phyloP scores from a whole-genome alignment of 345 rosid genomes.

The Viola odorata region DNA sequence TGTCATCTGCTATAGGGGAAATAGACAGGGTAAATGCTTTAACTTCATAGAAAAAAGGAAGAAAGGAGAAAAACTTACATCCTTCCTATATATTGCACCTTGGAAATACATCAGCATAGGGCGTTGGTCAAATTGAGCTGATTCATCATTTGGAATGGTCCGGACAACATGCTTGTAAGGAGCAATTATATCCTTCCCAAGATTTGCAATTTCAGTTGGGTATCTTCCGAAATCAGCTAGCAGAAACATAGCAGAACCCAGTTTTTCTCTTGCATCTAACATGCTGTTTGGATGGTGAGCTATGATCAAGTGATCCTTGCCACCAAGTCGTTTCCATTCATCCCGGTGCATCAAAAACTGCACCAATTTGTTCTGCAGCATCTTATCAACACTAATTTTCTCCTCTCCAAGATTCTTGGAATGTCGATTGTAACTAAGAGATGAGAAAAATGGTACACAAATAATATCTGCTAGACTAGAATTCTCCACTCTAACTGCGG shows the following conservation, averaged over 20 bases:
- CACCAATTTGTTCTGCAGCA: conserved; percentile 62
- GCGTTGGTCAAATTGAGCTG: conserved; percentile 60
- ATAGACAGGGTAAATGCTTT: conserved; percentile 1
- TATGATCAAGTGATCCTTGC: conserved; percentile 26
- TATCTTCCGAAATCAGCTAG: conserved; percentile 96
- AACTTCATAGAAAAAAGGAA: neutral
- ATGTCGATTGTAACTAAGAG: conserved; percentile 69
- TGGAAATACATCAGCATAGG: conserved; percentile 67
- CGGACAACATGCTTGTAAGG: conserved; percentile 82
- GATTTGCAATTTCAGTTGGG: conserved; percentile 57
- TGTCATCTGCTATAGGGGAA: too few species aligned
- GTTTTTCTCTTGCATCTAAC: conserved; percentile 24
- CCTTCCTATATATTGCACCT: conserved; percentile 92
- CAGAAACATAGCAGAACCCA: conserved; percentile 83
- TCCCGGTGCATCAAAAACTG: conserved; percentile 13
- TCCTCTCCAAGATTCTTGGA: conserved; percentile 57
- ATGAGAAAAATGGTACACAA: conserved; percentile 80
- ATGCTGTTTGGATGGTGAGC: conserved; percentile 85
- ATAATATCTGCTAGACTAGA: conserved; percentile 61
- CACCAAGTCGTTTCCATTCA: conserved; percentile 24
- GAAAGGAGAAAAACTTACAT: conserved; percentile 47
- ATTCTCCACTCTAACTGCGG: conserved; percentile 51
- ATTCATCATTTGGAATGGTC: conserved; percentile 40
- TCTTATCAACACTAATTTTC: conserved; percentile 44
- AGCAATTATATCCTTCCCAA: conserved; percentile 71